Conservation (phyloP, 169 alveolate species). For the Theileria equi region DNA sequence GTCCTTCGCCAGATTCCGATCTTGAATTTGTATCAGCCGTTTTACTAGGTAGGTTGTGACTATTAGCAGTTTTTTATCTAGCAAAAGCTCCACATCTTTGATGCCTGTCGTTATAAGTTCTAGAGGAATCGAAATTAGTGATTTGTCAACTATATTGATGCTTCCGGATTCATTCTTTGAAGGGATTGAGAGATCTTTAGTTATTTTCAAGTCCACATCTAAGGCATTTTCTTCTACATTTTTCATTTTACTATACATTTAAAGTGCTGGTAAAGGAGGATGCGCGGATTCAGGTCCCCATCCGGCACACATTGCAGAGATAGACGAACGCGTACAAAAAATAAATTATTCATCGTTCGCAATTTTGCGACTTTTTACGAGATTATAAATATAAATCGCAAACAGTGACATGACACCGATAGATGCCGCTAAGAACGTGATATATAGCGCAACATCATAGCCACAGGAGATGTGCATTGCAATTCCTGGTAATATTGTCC, state of each 20-base stretch:
- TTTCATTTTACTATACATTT: neutral
- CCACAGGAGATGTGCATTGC: conserved; percentile 22
- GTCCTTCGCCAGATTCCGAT: conserved; percentile 2
- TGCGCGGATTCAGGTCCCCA: too few relatives aligned
- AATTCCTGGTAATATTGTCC: conserved; percentile 46
- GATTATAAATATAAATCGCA: neutral
- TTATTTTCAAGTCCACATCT: neutral
- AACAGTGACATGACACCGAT: neutral
- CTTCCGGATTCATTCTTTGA: neutral
- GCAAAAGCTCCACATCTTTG: conserved; percentile 24
- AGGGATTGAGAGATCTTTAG: neutral
- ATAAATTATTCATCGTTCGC: neutral
- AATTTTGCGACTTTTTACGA: neutral
- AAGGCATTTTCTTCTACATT: neutral
- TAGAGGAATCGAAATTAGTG: conserved; percentile 33
- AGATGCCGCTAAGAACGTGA: conserved; percentile 6
- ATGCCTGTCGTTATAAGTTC: neutral
- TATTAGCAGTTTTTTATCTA: conserved; percentile 52
- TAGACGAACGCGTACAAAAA: neutral
- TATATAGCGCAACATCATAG: conserved; percentile 1
- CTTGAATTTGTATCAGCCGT: conserved; percentile 9
- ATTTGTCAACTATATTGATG: conserved; percentile 27
- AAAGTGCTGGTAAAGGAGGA: too few relatives aligned
- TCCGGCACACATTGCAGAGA: neutral
- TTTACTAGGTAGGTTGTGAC: conserved; percentile 47